A percentile compares a stretch with the other conserved stretches of the same genome.
These are phyloP conservation scores for Fusarium nanum DNA, from an alignment of 2,329 filamentous ascomycete species.

Conservation along the genomic window DNA sequence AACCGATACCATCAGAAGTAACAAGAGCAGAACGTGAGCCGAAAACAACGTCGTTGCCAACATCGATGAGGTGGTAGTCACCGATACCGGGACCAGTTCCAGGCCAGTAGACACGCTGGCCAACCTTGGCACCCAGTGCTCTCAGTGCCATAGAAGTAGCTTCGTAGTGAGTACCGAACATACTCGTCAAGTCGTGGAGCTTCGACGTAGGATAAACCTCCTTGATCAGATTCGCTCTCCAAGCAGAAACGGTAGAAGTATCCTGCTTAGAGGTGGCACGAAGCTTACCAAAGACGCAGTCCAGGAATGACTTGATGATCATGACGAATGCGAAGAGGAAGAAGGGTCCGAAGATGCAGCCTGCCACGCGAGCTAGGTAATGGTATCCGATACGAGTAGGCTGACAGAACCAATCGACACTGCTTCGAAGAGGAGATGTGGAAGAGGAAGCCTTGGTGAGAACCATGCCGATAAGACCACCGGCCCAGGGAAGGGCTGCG, in stretches of 20 bases:
- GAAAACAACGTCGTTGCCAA: slow-evolving; percentile 11
- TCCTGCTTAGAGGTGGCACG: background rate
- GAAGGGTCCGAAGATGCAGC: slow-evolving; percentile 1
- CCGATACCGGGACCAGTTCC: background rate
- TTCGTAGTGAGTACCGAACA: slow-evolving; percentile 14
- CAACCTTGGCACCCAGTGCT: slow-evolving; percentile 4
- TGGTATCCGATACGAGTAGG: slow-evolving; percentile 9
- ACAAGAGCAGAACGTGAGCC: slow-evolving; percentile 1
- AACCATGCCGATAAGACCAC: slow-evolving; percentile 8
- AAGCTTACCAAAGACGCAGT: background rate
- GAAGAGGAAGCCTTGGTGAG: background rate
- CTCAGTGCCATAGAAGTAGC: background rate
- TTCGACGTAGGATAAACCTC: background rate
- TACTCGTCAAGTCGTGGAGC: background rate
- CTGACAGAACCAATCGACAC: slow-evolving; percentile 9
- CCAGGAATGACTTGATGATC: background rate
- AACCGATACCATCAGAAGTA: background rate
- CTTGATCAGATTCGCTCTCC: background rate
- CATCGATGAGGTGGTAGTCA: background rate
- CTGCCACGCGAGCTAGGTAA: background rate
- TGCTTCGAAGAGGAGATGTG: background rate
- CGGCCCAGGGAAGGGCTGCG: slow-evolving; percentile 3
- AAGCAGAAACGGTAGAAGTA: background rate
- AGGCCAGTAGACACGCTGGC: slow-evolving; percentile 11
- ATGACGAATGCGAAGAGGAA: slow-evolving; percentile 12